Evolutionary conservation across 768 basidiomycete genomes (phyloP).

Genomic region (Suillus placidus): DNA sequence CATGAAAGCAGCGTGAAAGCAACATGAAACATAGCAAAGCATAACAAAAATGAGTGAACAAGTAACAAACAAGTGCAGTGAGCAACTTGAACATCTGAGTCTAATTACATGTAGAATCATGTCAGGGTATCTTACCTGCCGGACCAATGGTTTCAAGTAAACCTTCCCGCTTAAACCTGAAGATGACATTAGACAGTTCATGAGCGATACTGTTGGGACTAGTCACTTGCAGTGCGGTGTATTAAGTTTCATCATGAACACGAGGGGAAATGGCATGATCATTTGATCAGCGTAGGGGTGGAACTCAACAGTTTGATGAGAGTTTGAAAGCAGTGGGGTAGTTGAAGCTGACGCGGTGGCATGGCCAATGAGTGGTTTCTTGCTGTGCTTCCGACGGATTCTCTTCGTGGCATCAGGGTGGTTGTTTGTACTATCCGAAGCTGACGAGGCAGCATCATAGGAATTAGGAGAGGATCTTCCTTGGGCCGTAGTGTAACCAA

Average conservation of each 20-base stretch:
- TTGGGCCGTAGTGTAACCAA: slow-evolving; percentile 41
- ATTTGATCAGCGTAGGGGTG: slow-evolving; percentile 57
- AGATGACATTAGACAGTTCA: slow-evolving; percentile 71
- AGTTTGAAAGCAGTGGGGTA: slow-evolving; percentile 66
- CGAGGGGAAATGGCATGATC: slow-evolving; percentile 80
- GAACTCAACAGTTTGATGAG: slow-evolving; percentile 62
- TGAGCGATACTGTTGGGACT: slow-evolving; percentile 66
- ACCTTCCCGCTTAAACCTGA: slow-evolving; percentile 77
- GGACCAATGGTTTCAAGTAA: slow-evolving; percentile 89
- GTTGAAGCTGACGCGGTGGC: slow-evolving; percentile 31
- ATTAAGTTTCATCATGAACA: slow-evolving; percentile 46
- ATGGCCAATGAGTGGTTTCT: slow-evolving; percentile 41
- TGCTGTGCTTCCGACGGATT: slow-evolving; percentile 71
- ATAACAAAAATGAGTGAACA: too few species aligned
- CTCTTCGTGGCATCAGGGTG: slow-evolving; percentile 63
- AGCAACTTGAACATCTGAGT: too few species aligned
- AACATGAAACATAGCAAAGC: too few species aligned
- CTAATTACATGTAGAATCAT: too few species aligned
- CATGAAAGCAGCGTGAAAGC: too few species aligned
- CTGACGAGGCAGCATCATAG: slow-evolving; percentile 46
- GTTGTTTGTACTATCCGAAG: slow-evolving; percentile 29
- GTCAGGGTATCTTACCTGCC: slow-evolving; percentile 54
- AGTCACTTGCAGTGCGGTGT: background rate
- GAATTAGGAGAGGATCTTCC: slow-evolving; percentile 34
- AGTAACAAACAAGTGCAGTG: too few species aligned